Evolutionary conservation across 495 filamentous ascomycete genomes (phyloP).

Genomic region (Lasiosphaeria hispida): DNA sequence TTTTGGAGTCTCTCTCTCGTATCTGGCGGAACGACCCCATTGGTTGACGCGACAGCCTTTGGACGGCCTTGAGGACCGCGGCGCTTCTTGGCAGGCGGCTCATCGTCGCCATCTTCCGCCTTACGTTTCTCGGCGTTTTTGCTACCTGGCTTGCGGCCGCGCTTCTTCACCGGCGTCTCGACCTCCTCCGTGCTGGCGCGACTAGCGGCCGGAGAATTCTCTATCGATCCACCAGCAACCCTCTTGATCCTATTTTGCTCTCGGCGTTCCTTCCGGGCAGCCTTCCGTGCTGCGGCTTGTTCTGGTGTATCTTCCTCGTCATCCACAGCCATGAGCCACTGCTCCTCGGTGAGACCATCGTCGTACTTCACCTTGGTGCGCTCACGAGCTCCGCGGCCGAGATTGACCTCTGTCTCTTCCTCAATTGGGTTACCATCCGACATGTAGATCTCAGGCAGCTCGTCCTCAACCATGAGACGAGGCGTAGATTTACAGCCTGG

Average conservation of each 20-base stretch:
- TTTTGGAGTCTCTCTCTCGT: slow-evolving; percentile 66
- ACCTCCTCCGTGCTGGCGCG: slow-evolving; percentile 73
- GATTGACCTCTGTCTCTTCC: slow-evolving; percentile 67
- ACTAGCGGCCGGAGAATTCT: slow-evolving; percentile 72
- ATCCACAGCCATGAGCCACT: slow-evolving; percentile 91
- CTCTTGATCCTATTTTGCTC: slow-evolving; percentile 68
- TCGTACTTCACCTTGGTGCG: slow-evolving; percentile 92
- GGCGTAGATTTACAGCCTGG: slow-evolving; percentile 59
- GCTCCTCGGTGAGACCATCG: slow-evolving; percentile 95
- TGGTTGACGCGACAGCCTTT: slow-evolving; percentile 47
- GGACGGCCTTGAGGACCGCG: slow-evolving; percentile 60
- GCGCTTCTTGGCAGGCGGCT: slow-evolving; percentile 77
- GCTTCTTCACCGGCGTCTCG: slow-evolving; percentile 62
- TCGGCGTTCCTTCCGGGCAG: slow-evolving; percentile 78
- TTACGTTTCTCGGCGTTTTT: slow-evolving; percentile 75
- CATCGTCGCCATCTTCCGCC: slow-evolving; percentile 76
- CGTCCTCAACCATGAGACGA: slow-evolving; percentile 81
- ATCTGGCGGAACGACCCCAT: slow-evolving; percentile 38
- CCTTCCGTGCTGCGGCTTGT: slow-evolving; percentile 84
- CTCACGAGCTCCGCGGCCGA: slow-evolving; percentile 90
- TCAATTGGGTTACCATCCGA: slow-evolving; percentile 84
- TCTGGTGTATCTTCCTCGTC: slow-evolving; percentile 93
- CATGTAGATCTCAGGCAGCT: slow-evolving; percentile 91
- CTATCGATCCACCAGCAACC: slow-evolving; percentile 46
- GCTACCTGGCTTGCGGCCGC: slow-evolving; percentile 72